These are phyloP conservation scores for Penicillium psychrosexuale DNA, from an alignment of 2,329 filamentous ascomycete genomes.

Conservation along the genomic window DNA sequence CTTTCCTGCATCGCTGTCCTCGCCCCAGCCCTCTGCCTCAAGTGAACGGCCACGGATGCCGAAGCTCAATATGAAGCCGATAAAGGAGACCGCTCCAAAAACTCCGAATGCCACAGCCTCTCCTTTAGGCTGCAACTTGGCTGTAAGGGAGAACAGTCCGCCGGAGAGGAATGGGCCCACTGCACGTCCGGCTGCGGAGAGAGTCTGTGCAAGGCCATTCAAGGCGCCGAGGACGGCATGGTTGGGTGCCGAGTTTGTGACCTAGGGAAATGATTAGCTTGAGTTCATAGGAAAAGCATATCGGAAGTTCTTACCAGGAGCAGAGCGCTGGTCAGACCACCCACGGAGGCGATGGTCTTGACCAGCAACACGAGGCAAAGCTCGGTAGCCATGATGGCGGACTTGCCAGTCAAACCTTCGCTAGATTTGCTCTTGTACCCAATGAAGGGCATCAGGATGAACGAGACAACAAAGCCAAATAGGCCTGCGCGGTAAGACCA, in stretches of 20 bases:
- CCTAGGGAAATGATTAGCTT: constrained; percentile 49
- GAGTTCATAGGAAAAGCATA: not conserved
- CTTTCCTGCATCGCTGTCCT: constrained; percentile 42
- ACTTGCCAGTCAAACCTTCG: constrained; percentile 60
- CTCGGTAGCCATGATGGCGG: constrained; percentile 72
- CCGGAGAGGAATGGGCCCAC: constrained; percentile 87
- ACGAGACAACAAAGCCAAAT: constrained; percentile 75
- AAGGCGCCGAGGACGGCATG: constrained; percentile 81
- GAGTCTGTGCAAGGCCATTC: constrained; percentile 89
- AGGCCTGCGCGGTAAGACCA: constrained; percentile 77
- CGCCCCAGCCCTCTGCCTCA: constrained; percentile 57
- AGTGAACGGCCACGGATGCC: constrained; percentile 65
- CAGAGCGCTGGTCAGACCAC: constrained; percentile 84
- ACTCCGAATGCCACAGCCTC: constrained; percentile 82
- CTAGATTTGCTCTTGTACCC: constrained; percentile 66
- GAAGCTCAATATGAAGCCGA: constrained; percentile 77
- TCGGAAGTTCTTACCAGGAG: constrained; percentile 62
- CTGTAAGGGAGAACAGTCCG: constrained; percentile 76
- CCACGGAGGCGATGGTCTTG: constrained; percentile 87
- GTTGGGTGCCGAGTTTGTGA: constrained; percentile 89
- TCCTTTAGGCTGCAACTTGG: constrained; percentile 70
- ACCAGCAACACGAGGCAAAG: constrained; percentile 76
- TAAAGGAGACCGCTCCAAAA: constrained; percentile 76
- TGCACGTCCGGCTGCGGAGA: constrained; percentile 85
- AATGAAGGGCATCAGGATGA: constrained; percentile 85